Evolutionary conservation across 768 basidiomycete species (phyloP).

Genomic region (Calvatia gigantea): DNA sequence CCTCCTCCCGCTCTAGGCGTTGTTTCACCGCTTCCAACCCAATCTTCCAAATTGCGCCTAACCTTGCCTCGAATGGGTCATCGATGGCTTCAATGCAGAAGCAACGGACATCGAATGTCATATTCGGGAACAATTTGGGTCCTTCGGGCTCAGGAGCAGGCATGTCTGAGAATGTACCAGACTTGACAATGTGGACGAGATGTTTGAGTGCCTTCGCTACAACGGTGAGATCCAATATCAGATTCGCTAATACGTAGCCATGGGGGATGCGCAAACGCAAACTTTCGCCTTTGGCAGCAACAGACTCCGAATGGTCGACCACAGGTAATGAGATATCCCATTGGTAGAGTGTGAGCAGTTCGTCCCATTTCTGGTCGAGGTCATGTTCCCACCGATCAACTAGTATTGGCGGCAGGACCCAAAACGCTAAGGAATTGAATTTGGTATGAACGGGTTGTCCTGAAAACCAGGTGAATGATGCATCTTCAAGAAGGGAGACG

Average conservation of each 20-base stretch:
- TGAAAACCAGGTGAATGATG: constrained; percentile 24
- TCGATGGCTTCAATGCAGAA: constrained; percentile 79
- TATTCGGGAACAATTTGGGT: constrained; percentile 66
- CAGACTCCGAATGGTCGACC: constrained; percentile 27
- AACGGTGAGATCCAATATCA: constrained; percentile 68
- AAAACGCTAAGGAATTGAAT: constrained; percentile 44
- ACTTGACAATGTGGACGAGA: constrained; percentile 50
- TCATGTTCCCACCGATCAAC: constrained; percentile 31
- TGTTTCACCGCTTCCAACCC: constrained; percentile 70
- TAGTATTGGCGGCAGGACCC: constrained; percentile 49
- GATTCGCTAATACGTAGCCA: constrained; percentile 69
- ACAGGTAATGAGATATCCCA: constrained; percentile 40
- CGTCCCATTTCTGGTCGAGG: constrained; percentile 61
- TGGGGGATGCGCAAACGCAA: constrained; percentile 77
- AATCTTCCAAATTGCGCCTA: constrained; percentile 71
- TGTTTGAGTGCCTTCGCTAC: constrained; percentile 75
- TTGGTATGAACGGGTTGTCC: constrained; percentile 28
- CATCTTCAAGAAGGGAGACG: constrained; percentile 40
- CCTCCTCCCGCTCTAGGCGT: constrained; percentile 72
- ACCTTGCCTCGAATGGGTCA: constrained; percentile 74
- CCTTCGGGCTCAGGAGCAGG: constrained; percentile 66
- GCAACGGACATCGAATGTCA: constrained; percentile 55
- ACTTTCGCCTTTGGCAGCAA: constrained; percentile 59
- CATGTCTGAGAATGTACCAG: constrained; percentile 49
- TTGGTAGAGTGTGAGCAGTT: constrained; percentile 57